Evolutionary conservation across 345 rosid genomes (phyloP), one percentile per base, ranked within the genome.

Genomic region (Iberis pinnata): DNA sequence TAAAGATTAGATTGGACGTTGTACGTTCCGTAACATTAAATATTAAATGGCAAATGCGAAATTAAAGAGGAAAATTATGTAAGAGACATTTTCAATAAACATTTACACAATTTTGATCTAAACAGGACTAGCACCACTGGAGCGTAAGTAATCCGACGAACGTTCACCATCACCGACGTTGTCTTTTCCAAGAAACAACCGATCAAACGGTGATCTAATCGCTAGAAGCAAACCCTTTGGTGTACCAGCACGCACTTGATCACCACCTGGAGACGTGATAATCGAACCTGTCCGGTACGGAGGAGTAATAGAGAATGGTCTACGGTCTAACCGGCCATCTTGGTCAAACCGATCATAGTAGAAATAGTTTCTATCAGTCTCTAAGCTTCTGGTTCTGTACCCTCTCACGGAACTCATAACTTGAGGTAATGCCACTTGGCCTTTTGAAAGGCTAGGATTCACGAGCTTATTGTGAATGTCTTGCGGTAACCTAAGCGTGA

Each of bases 401-500:
- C 89, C 88, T 39, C 70, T 76, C 46, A 75, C 70, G 11, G 84
- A 54, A 57, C 97, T 86, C 61, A 74, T 71, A 11, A 41, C 83
- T 12, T 81, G 68, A 0, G 89, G 79, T 18, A 86, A 80, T 32
- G 65, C 74, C 71, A 45, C 78, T 32, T 80, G 77, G 40, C 78
- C 70, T 69, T 72, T 81, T 10, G 75, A 46, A 16, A 75, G 49
- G 48, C 25, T 45, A 2, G 76, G 73, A 12, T 49, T 68, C 49
- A 77, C 71, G 8, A 74, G 35, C 58, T 65, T 75, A 43, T 36
- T 72, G 29, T 85, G 70, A 29, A 78, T 75, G 13, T 86, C 81
- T 32, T 73, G 73, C 7, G 97, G 88, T 25, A 89, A 68, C 56
- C 81, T 59, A 35, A 89, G 71, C 1, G 95, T 86, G 36, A 86